phyloP scores from a whole-genome alignment of 768 basidiomycete genomes.

The Auricularia cornea region DNA sequence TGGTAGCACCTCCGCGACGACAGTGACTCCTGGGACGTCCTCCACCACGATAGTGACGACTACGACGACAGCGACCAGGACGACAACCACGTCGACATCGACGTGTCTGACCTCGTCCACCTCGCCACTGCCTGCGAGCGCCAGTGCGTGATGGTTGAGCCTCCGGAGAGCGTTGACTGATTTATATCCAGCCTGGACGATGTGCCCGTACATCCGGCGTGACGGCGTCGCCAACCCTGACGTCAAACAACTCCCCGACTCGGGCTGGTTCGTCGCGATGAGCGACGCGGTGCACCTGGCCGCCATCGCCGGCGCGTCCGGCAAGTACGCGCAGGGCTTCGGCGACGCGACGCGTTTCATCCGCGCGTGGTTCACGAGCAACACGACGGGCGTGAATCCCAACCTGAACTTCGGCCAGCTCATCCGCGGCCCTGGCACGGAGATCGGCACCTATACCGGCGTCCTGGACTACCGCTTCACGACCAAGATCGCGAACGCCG shows the following conservation, averaged over 20 bases:
- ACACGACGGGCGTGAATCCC: constrained; percentile 40
- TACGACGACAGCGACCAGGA: too few species aligned
- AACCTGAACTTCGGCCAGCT: constrained; percentile 49
- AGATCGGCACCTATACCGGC: constrained; percentile 42
- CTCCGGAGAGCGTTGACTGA: too few species aligned
- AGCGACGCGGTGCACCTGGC: constrained; percentile 39
- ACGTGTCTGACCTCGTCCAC: neutral
- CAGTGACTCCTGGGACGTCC: too few species aligned
- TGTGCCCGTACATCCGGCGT: constrained; percentile 38
- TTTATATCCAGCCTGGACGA: constrained; percentile 26
- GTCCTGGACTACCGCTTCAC: constrained; percentile 52
- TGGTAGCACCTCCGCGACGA: too few species aligned
- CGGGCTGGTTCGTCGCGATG: constrained; percentile 32
- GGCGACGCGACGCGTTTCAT: constrained; percentile 44
- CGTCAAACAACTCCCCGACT: constrained; percentile 36
- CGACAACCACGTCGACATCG: too few species aligned
- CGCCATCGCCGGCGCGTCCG: constrained; percentile 33
- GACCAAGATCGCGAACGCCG: constrained; percentile 41
- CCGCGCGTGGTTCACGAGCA: constrained; percentile 38
- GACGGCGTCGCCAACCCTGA: constrained; percentile 54
- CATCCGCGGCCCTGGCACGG: constrained; percentile 41
- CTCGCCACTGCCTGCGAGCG: neutral
- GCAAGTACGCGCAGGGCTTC: constrained; percentile 20
- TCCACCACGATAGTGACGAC: too few species aligned
- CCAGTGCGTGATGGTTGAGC: too few species aligned